Base-by-base conservation (phyloP, 495 filamentous ascomycete species). In the Rhypophila decipiens region DNA sequence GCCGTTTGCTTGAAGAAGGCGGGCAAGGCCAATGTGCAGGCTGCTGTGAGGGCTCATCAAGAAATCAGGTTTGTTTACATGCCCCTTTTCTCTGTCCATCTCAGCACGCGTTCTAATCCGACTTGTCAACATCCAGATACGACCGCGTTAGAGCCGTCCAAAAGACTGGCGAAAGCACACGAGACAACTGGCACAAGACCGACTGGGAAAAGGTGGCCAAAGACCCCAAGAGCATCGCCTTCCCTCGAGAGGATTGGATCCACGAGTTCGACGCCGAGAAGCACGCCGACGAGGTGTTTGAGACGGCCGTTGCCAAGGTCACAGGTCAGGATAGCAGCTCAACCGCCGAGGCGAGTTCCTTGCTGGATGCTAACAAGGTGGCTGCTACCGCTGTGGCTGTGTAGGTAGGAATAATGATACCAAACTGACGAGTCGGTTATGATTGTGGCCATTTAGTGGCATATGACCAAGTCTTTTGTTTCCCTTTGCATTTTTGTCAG, bases 191-290 rank as follows among this genome's bases (percentile, higher is more conserved):
- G 75, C 75, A 78, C 53, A 77, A 77, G 59, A 74, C 74, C 1
- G 73, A 78, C 49, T 78, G 75, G 75, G 65, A 65, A 13, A 69
- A 73, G 55, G 75, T 76, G 3, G 68, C 65, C 40, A 56, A 67
- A 44, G 65, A 77, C 47, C 75, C 75, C 0, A 64, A 68, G 56
- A 78, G 67, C 21, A 74, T 81, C 39, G 68, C 69, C 33, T 66
- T 81, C 21, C 76, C 72, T 8, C 61, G 76, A 0, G 72, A 78
- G 49, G 75, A 74, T 37, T 81, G 77, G 77, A 77, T 81, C n/a
- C 75, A 78, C 42, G 42, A 56, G 1, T 72, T 73, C 51, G 77
- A 81, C 43, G 68, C 75, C 1, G 77, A 79, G 66, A 74, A 69
- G 55, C 65, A 80, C 46, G 69, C 76, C 4, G 72, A 77, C 33